Evolutionary conservation across 2,329 filamentous ascomycete genomes (phyloP).

Genomic region (Cladophialophora bantiana): DNA sequence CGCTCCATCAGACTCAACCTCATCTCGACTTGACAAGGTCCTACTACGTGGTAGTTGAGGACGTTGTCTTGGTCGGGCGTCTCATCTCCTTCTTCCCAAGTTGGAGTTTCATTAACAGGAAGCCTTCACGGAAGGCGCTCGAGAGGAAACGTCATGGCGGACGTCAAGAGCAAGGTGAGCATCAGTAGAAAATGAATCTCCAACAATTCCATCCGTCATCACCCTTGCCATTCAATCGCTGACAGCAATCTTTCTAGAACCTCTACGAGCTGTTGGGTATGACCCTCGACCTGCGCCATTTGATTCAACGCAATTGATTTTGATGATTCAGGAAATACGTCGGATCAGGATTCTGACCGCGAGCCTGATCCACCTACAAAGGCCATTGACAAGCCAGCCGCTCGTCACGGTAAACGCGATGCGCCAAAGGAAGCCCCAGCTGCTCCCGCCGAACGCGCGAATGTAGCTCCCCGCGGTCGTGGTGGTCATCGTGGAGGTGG

Average conservation of each 20-base stretch:
- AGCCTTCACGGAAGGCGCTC: constrained; percentile 60
- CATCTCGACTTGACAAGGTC: constrained; percentile 40
- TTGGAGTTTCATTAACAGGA: constrained; percentile 55
- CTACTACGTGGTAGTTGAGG: constrained; percentile 30
- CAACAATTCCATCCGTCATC: constrained; percentile 28
- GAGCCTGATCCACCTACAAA: constrained; percentile 79
- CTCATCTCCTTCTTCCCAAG: constrained; percentile 42
- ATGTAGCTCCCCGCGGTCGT: constrained; percentile 50
- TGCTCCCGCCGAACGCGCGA: constrained; percentile 59
- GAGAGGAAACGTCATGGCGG: constrained; percentile 58
- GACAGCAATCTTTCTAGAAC: constrained; percentile 68
- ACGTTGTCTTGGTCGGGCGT: constrained; percentile 40
- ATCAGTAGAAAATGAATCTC: constrained; percentile 16
- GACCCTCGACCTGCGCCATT: constrained; percentile 40
- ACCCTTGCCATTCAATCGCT: constrained; percentile 25
- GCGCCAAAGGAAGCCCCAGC: constrained; percentile 74
- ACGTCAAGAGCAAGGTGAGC: constrained; percentile 62
- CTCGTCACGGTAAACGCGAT: constrained; percentile 86
- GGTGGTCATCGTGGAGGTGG: constrained; percentile 62
- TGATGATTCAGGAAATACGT: constrained; percentile 67
- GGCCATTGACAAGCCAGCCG: constrained; percentile 82
- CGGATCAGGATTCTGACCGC: constrained; percentile 75
- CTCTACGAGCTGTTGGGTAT: constrained; percentile 98
- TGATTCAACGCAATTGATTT: constrained; percentile 28
- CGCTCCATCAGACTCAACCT: constrained; percentile 31